These are phyloP conservation scores for Apostasia ramifera DNA, from an alignment of 106 monocot species.

Conservation along the genomic window DNA sequence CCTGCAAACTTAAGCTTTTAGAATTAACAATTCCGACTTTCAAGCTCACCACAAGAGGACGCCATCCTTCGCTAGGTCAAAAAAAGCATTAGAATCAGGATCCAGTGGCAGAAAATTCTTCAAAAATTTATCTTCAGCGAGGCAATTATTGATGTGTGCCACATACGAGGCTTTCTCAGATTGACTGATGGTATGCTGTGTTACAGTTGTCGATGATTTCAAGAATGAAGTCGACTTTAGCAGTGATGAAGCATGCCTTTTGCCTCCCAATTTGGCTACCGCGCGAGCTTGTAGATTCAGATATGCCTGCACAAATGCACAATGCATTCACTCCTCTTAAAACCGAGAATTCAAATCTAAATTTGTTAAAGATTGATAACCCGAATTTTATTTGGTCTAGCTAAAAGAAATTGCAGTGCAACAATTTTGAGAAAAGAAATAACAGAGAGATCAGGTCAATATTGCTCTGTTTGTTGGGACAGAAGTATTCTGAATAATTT, in stretches of 20 bases:
- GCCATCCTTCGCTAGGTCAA: conserved; percentile 65
- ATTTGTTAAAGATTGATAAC: no score
- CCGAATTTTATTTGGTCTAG: no score
- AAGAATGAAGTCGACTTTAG: conserved; percentile 19
- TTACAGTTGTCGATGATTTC: conserved; percentile 64
- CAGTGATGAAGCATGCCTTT: conserved; percentile 35
- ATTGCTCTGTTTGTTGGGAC: no score
- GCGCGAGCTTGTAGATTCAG: conserved; percentile 53
- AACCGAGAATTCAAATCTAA: background rate
- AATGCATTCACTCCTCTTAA: background rate
- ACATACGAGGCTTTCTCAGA: conserved; percentile 90
- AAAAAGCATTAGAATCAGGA: conserved; percentile 51
- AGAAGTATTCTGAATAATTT: no score
- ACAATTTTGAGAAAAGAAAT: no score
- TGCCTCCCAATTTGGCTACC: conserved; percentile 33
- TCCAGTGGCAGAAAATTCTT: conserved; percentile 76
- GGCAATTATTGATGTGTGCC: conserved; percentile 60
- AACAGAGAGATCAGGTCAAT: no score
- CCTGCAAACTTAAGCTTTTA: background rate
- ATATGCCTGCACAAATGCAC: conserved; percentile 31
- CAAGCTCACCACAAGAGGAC: conserved; percentile 69
- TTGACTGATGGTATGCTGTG: conserved; percentile 67
- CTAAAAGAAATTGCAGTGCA: no score
- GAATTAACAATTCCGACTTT: no score
- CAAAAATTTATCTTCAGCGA: conserved; percentile 61